Conservation (phyloP, 495 filamentous ascomycete species). For the Corynascus novoguineensis region DNA sequence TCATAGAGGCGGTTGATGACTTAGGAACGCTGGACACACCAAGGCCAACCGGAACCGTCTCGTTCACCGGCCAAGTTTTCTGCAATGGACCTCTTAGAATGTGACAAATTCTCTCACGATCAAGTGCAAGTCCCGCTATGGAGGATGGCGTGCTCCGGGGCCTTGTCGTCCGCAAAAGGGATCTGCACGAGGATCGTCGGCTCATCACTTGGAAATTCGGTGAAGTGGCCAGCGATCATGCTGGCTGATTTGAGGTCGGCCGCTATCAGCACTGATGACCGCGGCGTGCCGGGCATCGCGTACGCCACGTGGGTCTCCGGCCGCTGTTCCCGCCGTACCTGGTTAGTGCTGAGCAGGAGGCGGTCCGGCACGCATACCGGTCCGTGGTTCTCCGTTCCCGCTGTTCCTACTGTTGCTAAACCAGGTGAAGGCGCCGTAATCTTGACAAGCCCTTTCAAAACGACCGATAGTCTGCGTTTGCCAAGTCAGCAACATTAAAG, state of each 20-base stretch:
- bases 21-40: too few species aligned
- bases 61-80: too few species aligned
- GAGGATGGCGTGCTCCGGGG: constrained; percentile 20
- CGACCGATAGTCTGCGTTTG: constrained; percentile 21
- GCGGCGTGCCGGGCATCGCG: constrained; percentile 23
- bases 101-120: not conserved
- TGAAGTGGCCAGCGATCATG: constrained; percentile 25
- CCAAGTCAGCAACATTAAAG: not conserved
- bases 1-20: too few species aligned
- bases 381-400: too few species aligned
- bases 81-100: too few species aligned
- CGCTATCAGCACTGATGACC: constrained; percentile 25
- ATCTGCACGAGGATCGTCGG: constrained; percentile 28
- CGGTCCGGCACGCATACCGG: not conserved
- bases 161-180: constrained; percentile 22
- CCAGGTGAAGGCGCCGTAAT: constrained; percentile 27
- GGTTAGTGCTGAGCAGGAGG: too few species aligned
- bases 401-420: too few species aligned
- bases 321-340: not conserved
- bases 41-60: too few species aligned
- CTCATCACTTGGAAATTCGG: constrained; percentile 30
- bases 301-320: constrained; percentile 22
- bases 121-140: constrained; percentile 23
- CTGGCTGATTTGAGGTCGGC: constrained; percentile 26
- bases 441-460: constrained; percentile 27